Conservation (phyloP, 2,329 filamentous ascomycete species). For the Colletotrichum lindemuthianum region DNA sequence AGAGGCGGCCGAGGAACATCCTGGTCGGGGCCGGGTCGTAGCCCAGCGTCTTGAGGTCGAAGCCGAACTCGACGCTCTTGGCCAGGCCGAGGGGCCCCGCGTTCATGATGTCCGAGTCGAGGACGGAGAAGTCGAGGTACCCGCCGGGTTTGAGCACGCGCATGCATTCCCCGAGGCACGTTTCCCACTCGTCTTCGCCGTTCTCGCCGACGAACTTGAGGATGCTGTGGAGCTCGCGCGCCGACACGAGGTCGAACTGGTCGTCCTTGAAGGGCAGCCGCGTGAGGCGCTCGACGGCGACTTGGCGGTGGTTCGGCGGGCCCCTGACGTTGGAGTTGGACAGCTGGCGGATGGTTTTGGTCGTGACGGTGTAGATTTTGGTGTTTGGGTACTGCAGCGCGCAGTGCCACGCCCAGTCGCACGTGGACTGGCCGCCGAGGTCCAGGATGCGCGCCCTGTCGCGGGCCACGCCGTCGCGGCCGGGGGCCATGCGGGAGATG, state of each 20-base stretch:
- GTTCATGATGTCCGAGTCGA: slow-evolving; percentile 91
- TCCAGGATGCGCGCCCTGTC: slow-evolving; percentile 80
- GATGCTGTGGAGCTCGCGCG: slow-evolving; percentile 84
- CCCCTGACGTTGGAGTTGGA: slow-evolving; percentile 82
- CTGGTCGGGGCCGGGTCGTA: slow-evolving; percentile 90
- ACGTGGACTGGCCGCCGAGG: slow-evolving; percentile 83
- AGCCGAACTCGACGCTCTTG: slow-evolving; percentile 90
- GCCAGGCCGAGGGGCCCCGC: slow-evolving; percentile 82
- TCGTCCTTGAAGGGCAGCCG: slow-evolving; percentile 85
- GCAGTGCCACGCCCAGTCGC: slow-evolving; percentile 96
- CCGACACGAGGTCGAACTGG: slow-evolving; percentile 92
- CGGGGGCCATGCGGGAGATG: slow-evolving; percentile 59
- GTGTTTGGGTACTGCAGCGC: slow-evolving; percentile 86
- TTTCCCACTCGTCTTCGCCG: slow-evolving; percentile 85
- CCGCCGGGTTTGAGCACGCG: slow-evolving; percentile 93
- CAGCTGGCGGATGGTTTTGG: slow-evolving; percentile 74
- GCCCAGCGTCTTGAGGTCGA: slow-evolving; percentile 86
- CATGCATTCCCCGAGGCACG: slow-evolving; percentile 85
- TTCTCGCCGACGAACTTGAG: slow-evolving; percentile 78
- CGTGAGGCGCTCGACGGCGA: slow-evolving; percentile 80
- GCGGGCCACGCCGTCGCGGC: slow-evolving; percentile 54
- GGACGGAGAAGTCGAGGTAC: slow-evolving; percentile 88
- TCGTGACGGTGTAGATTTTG: slow-evolving; percentile 88
- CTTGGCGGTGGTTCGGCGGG: slow-evolving; percentile 86
- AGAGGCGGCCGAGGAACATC: slow-evolving; percentile 79